Evolutionary conservation across 176 grass and related monocot species (phyloP), one percentile per base, ranked within the genome.

Genomic region (Elaeis guineensis): DNA sequence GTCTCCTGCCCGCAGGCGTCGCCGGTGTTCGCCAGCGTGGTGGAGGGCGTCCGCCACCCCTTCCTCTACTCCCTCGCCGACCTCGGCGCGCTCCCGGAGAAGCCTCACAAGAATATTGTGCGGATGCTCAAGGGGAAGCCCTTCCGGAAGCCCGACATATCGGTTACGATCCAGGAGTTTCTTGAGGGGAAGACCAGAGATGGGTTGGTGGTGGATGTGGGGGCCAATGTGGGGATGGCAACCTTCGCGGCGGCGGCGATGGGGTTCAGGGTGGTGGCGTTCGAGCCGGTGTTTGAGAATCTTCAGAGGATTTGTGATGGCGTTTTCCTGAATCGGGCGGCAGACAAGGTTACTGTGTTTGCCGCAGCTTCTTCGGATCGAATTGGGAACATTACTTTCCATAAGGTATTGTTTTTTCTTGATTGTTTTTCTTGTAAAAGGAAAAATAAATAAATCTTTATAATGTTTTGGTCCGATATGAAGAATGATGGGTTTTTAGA

Each of bases 231-330:
- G 12, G 90, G 90, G 29, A 95, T 95, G 86, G 90, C 86, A 0
- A 21, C 90, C 7, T 95, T 95, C 70, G 83, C 86, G 1, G 90
- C 83, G 3, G 90, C 90, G 0, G 83, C 78, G 24, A 97, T 97
- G 84, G 93, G 93, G 52, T 85, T 85, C 69, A 69, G 79, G 29
- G 93, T 97, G 50, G 66, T 97, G 30, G 76, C 84, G 0, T 89
- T 97, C n/a, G 93, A 97, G 79, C 93, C 87, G 4, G 69, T 91
- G 55, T 69, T 85, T 11, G 87, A 97, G 79, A 97, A 92, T 49
- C 66, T 91, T 55, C 87, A 89, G 57, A 78, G 78, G 79, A 89
- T 98, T 32, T 98, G 87, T 26, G 84, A 89, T 7, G 87, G 84
- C 6, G 23, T 98, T 21, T 85, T 87, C 69, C 63, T 98, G 32